These are phyloP conservation scores for Diaporthe ampelina DNA, from an alignment of 2,329 filamentous ascomycete genomes.

Conservation along the genomic window DNA sequence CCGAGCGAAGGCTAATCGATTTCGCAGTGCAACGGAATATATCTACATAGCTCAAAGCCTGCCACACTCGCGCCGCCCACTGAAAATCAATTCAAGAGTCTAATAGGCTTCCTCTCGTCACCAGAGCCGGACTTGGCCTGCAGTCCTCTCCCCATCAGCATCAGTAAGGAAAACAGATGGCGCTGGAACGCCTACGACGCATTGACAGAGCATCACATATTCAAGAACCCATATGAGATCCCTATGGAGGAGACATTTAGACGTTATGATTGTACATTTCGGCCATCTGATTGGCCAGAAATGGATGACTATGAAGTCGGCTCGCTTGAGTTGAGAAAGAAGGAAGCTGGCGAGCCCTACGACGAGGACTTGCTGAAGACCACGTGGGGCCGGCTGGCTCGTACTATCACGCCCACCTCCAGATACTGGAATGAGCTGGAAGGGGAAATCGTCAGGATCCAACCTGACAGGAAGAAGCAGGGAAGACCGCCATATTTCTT, in stretches of 20 bases:
- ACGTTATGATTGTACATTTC: neutral
- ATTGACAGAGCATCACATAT: neutral
- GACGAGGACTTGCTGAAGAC: neutral
- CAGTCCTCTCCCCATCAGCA: neutral
- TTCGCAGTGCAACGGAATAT: slow-evolving; percentile 16
- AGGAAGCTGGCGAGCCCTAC: neutral
- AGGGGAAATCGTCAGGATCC: neutral
- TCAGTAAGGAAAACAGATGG: neutral
- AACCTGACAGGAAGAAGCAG: neutral
- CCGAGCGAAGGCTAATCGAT: too few species aligned
- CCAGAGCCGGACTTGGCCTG: neutral
- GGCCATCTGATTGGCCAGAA: neutral
- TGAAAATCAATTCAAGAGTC: neutral
- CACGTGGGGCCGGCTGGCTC: neutral
- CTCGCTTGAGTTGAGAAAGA: neutral
- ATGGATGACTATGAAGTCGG: neutral
- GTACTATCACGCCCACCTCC: slow-evolving; percentile 1
- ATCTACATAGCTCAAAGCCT: neutral
- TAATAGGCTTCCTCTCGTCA: neutral
- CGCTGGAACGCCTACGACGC: neutral
- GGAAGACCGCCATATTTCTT: neutral
- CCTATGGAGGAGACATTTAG: neutral
- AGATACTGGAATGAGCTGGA: neutral
- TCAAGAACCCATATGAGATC: neutral
- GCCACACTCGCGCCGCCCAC: neutral